Evolutionary conservation across 2,329 filamentous ascomycete species (phyloP).

Genomic region (Neospermospora avenae): DNA sequence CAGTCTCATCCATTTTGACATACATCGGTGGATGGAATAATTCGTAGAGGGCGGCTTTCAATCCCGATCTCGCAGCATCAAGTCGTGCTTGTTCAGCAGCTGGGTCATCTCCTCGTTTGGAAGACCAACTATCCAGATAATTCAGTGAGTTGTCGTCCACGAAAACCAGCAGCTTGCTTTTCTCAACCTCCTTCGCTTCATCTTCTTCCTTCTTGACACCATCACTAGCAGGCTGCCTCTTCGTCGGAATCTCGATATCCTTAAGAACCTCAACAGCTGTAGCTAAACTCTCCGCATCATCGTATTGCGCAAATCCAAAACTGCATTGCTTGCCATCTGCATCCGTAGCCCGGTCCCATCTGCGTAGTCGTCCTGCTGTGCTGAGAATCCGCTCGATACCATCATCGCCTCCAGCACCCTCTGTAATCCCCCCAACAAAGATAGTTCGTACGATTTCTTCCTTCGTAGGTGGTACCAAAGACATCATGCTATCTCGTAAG

Average conservation of each 20-base stretch:
- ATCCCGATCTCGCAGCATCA: constrained; percentile 63
- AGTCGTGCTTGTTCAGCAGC: constrained; percentile 63
- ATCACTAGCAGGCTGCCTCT: constrained; percentile 60
- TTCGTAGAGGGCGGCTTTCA: constrained; percentile 66
- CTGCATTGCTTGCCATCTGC: constrained; percentile 74
- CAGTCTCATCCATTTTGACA: constrained; percentile 50
- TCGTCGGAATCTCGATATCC: constrained; percentile 76
- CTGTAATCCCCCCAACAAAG: constrained; percentile 82
- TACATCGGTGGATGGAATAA: constrained; percentile 64
- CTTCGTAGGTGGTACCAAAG: constrained; percentile 74
- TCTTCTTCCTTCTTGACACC: constrained; percentile 41
- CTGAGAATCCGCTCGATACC: constrained; percentile 75
- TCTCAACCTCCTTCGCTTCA: constrained; percentile 51
- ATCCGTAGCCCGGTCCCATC: constrained; percentile 80
- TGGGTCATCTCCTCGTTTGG: constrained; percentile 59
- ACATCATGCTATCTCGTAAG: constrained; percentile 65
- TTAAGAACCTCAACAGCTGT: constrained; percentile 81
- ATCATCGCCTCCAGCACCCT: constrained; percentile 72
- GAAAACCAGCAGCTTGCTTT: constrained; percentile 66
- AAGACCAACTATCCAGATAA: constrained; percentile 80
- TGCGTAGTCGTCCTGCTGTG: constrained; percentile 73
- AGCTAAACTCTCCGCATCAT: constrained; percentile 83
- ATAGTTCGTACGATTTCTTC: constrained; percentile 92
- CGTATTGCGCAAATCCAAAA: constrained; percentile 95
- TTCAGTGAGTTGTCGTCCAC: constrained; percentile 80